Percentiles rank a stretch among this genome's conserved stretches.
phyloP scores from a whole-genome alignment of 2,329 filamentous ascomycete species.

The Raffaelea ambrosiae region DNA sequence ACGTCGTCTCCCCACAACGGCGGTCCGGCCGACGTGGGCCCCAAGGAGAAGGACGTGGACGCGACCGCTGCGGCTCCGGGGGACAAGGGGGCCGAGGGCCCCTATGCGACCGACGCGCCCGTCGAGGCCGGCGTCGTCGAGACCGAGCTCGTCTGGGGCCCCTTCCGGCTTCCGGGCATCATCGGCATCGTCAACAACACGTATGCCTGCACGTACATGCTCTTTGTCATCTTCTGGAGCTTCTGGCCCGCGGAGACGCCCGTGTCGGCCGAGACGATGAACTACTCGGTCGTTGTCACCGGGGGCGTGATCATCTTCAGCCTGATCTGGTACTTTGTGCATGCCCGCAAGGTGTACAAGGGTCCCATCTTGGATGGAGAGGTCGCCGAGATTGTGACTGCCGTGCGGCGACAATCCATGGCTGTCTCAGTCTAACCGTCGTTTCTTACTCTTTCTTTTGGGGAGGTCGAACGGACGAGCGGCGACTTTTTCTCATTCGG shows the following conservation, averaged over 20 bases:
- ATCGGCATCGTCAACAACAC: conserved; percentile 31
- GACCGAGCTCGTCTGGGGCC: conserved; percentile 38
- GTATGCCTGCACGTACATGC: conserved; percentile 32
- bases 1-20: neutral
- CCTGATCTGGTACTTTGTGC: conserved; percentile 25
- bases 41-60: conserved; percentile 32
- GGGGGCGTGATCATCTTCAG: conserved; percentile 26
- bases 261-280: conserved; percentile 32
- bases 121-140: conserved; percentile 37
- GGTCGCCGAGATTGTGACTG: conserved; percentile 1
- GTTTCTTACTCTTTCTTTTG: no score
- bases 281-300: conserved; percentile 39
- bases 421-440: neutral
- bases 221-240: conserved; percentile 34
- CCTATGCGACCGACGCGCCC: conserved; percentile 41
- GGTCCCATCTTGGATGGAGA: conserved; percentile 8
- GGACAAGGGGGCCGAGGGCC: conserved; percentile 34
- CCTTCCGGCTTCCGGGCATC: conserved; percentile 31
- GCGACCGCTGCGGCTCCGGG: conserved; percentile 40
- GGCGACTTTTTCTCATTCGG: no score
- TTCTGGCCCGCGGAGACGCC: conserved; percentile 33
- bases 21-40: no score
- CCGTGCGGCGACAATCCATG: neutral
- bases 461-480: no score
- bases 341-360: conserved; percentile 13